Percentiles rank a stretch among this genome's conserved stretches.
These are phyloP conservation scores for Leersia perrieri DNA, from an alignment of 176 grass and related monocot species.

Conservation along the genomic window DNA sequence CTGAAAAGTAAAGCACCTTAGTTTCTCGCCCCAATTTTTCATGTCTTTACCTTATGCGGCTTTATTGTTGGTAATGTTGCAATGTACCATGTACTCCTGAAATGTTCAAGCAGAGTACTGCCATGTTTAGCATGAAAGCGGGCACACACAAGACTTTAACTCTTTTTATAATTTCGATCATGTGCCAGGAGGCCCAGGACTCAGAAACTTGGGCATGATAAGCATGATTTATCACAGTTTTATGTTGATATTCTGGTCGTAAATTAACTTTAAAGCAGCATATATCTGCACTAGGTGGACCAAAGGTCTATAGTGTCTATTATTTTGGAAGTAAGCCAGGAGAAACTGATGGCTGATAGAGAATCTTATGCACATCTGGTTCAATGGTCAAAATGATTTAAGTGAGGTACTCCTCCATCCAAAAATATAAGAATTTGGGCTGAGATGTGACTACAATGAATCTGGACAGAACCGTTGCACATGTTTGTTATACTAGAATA, in stretches of 20 bases:
- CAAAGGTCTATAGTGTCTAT: not conserved
- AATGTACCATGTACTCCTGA: not conserved
- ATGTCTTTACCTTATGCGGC: not conserved
- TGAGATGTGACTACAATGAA: too few species aligned
- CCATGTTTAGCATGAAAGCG: not conserved
- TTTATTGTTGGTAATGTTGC: not conserved
- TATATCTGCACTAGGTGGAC: slow-evolving; percentile 2
- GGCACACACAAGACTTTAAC: not conserved
- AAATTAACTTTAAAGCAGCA: not conserved
- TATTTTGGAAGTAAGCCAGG: slow-evolving; percentile 13
- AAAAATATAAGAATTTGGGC: too few species aligned
- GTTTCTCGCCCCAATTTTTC: not conserved
- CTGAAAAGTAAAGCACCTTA: not conserved
- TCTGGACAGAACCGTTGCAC: too few species aligned
- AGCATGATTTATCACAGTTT: not conserved
- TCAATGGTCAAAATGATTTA: slow-evolving; percentile 5
- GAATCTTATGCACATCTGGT: not conserved
- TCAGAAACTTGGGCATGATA: not conserved
- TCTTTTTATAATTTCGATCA: not conserved
- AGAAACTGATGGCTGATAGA: not conserved
- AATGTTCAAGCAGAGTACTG: not conserved
- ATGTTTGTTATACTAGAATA: too few species aligned
- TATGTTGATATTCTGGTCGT: not conserved
- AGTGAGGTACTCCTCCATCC: too few species aligned
- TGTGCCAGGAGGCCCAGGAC: not conserved